Percentiles rank a stretch among this genome's conserved stretches.
These are phyloP conservation scores for Chalciporus sphaerocephalus DNA, from an alignment of 768 basidiomycete genomes.

Conservation along the genomic window DNA sequence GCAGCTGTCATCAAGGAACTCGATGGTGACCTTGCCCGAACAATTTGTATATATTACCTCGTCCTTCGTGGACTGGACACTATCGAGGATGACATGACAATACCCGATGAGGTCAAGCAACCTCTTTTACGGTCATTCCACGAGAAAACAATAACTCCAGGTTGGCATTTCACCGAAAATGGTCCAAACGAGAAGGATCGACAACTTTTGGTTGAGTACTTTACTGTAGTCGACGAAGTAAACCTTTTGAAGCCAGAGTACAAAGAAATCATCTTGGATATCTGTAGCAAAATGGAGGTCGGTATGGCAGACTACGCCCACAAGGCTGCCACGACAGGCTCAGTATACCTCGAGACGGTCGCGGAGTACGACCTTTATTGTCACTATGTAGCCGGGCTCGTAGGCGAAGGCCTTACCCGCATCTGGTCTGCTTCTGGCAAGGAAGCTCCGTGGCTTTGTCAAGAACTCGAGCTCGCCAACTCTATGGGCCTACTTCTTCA, in stretches of 20 bases:
- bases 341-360: conserved; percentile 67
- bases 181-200: conserved; percentile 89
- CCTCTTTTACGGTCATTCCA: conserved; percentile 82
- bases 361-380: conserved; percentile 96
- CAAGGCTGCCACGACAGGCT: conserved; percentile 66
- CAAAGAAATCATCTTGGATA: conserved; percentile 76
- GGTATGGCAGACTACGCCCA: conserved; percentile 98
- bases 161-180: conserved; percentile 80
- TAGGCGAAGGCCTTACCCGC: conserved; percentile 90
- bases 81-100: conserved; percentile 97
- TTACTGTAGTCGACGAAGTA: conserved; percentile 77
- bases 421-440: conserved; percentile 84
- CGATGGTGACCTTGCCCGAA: conserved; percentile 90
- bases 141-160: conserved; percentile 69
- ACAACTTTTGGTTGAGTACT: conserved; percentile 78
- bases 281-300: conserved; percentile 78
- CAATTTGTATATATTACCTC: conserved; percentile 91
- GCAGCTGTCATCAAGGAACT: conserved; percentile 92
- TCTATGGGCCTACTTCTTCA: conserved; percentile 94
- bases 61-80: conserved; percentile 94
- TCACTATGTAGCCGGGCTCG: conserved; percentile 96
- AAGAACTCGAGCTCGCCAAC: conserved; percentile 85
- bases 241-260: conserved; percentile 66
- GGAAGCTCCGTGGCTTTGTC: conserved; percentile 67
- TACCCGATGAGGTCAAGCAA: conserved; percentile 82